Evolutionary conservation across 768 basidiomycete species (phyloP), one percentile per base, ranked within the genome.

Genomic region (Peribolospora baueri): DNA sequence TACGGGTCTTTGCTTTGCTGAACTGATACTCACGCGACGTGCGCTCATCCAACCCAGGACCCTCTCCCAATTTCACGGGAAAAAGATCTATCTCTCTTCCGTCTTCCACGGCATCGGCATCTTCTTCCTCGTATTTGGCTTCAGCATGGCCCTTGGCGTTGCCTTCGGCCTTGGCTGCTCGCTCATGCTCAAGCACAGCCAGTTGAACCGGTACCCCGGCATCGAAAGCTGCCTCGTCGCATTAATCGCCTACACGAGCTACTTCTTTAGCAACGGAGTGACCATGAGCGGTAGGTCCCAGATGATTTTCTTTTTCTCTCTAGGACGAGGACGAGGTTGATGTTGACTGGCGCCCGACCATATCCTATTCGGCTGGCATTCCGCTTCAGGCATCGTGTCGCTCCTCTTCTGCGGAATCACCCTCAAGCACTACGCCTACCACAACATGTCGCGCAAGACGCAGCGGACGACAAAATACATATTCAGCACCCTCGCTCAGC

Each of bases 381-480:
- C 42, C 36, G 3, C 1, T 2, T 13, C 46, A 66, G 91, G 93
- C 51, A 95, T 97, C 68, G 90, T 97, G 48, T 93, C 90, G 3
- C 76, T 97, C 46, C 79, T 97, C 48, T 95, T 98, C 72, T 97
- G 91, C 66, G 91, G 93, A 57, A 93, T 98, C 66, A 98, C 93
- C 3, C 75, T 98, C 62, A 98, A 98, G 69, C 93, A 98, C 66
- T 97, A 98, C 64, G 93, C 91, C n/a, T 97, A 93, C 66, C 93
- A 95, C 70, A 97, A 88, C 52, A 98, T 98, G 93, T 91, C 87
- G 7, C 78, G 77, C 38, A 77, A 84, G 53, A 95, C 93, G 0
- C 93, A 97, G 65, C 77, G 84, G 48, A 82, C 88, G 9, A 85
- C 81, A 39, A 90, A 91, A 68, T 93, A 90, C 72, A 84, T 95